Conservation (phyloP, 192 early-diverging fungal species). For the Chytriomyces hyalinus region DNA sequence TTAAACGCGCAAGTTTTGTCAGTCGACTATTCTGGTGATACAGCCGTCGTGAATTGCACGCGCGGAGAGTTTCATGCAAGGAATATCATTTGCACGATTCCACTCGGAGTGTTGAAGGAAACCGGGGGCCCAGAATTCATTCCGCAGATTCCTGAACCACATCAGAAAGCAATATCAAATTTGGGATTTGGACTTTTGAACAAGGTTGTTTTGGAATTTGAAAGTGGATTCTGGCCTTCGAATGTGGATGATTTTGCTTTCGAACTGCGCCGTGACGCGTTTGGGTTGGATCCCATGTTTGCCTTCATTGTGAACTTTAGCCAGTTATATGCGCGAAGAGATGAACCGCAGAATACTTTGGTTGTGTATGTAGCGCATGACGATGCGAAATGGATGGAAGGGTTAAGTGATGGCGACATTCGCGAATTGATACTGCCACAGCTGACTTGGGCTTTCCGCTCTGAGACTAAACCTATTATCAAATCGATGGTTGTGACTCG, state of each 20-base stretch:
- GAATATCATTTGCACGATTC: not conserved
- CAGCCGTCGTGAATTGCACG: not conserved
- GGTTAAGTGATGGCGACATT: not conserved
- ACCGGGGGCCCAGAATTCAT: not conserved
- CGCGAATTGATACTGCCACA: not conserved
- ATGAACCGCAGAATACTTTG: not conserved
- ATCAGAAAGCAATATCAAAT: not conserved
- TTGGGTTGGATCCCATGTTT: not conserved
- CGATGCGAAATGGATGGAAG: constrained; percentile 7
- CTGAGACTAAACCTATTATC: not conserved
- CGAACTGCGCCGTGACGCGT: not conserved
- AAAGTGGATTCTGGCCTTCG: constrained; percentile 4
- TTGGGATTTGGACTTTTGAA: constrained; percentile 10
- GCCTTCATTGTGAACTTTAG: not conserved
- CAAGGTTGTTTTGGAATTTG: constrained; percentile 4
- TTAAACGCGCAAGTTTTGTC: not conserved
- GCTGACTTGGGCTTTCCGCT: not conserved
- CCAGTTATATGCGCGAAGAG: too few relatives aligned
- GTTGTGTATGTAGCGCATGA: not conserved
- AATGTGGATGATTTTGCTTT: not conserved
- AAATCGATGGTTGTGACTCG: not conserved
- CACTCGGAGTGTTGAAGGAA: constrained; percentile 8
- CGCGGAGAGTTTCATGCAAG: not conserved
- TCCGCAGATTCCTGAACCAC: not conserved
- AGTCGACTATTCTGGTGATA: not conserved